A percentile compares a stretch with the other conserved stretches of the same genome.
Evolutionary conservation across 441 rosid genomes (phyloP).

Genomic region (Gossypium schwendimanii): DNA sequence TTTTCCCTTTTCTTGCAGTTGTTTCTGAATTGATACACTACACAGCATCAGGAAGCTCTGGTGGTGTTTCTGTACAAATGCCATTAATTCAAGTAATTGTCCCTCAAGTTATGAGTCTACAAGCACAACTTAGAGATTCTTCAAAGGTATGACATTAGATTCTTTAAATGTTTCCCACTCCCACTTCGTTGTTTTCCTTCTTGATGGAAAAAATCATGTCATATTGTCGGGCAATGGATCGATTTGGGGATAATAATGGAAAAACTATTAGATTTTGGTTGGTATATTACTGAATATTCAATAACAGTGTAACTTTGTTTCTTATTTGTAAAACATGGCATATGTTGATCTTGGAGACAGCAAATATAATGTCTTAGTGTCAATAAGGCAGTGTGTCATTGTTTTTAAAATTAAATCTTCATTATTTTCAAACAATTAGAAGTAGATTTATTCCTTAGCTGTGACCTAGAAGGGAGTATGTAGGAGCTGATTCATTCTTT

Average conservation of each 20-base stretch:
- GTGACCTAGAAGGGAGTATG: neutral
- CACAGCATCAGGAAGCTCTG: slow-evolving; percentile 69
- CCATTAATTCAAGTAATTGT: slow-evolving; percentile 92
- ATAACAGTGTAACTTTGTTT: neutral
- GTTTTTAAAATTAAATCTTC: neutral
- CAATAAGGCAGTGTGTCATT: neutral
- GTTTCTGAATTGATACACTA: slow-evolving; percentile 89
- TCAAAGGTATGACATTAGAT: slow-evolving; percentile 56
- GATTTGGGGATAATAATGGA: neutral
- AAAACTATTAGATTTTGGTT: neutral
- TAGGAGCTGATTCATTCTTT: neutral
- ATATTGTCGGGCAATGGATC: neutral
- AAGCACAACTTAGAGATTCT: slow-evolving; percentile 75
- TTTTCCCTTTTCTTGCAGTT: slow-evolving; percentile 46
- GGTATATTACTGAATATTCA: neutral
- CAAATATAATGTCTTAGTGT: neutral
- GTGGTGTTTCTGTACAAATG: slow-evolving; percentile 72
- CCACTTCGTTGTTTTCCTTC: neutral
- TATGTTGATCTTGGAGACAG: slow-evolving; percentile 1
- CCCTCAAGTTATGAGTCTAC: slow-evolving; percentile 79
- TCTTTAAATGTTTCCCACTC: neutral
- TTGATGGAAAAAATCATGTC: neutral
- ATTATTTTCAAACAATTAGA: neutral
- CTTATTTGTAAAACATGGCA: neutral
- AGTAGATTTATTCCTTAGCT: neutral